These are phyloP conservation scores for Hordeum marinum DNA, from an alignment of 176 grass and related monocot genomes.

Conservation along the genomic window DNA sequence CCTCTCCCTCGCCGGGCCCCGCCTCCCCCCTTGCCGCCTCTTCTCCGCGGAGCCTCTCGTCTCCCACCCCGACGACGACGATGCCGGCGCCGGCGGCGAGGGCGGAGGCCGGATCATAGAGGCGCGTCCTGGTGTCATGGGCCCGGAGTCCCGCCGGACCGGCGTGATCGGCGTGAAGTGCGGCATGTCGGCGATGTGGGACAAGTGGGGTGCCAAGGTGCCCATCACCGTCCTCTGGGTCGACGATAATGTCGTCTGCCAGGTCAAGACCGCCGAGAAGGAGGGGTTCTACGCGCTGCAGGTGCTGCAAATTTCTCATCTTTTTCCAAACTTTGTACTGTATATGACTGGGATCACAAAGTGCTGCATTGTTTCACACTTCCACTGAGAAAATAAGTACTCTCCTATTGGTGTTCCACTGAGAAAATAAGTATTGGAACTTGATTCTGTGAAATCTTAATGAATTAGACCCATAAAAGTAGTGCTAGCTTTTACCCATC, in stretches of 20 bases:
- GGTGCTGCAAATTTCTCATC: constrained; percentile 33
- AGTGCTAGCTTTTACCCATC: neutral
- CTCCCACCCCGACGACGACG: constrained; percentile 33
- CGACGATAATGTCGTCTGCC: constrained; percentile 90
- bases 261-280: constrained; percentile 93
- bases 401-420: neutral
- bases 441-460: neutral
- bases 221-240: constrained; percentile 89
- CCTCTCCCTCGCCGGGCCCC: constrained; percentile 19
- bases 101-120: constrained; percentile 54
- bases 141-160: constrained; percentile 55
- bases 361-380: neutral
- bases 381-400: neutral
- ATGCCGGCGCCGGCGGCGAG: constrained; percentile 4
- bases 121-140: constrained; percentile 53
- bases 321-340: neutral
- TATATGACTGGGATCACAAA: neutral
- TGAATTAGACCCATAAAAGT: neutral
- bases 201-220: constrained; percentile 95
- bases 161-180: constrained; percentile 91
- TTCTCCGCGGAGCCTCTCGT: constrained; percentile 60
- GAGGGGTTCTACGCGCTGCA: constrained; percentile 85
- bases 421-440: neutral
- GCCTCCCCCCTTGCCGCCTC: constrained; percentile 26
- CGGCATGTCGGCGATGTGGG: constrained; percentile 95